Evolutionary conservation across 805 yeast genomes (phyloP).

Genomic region (Ascoidea asiatica): DNA sequence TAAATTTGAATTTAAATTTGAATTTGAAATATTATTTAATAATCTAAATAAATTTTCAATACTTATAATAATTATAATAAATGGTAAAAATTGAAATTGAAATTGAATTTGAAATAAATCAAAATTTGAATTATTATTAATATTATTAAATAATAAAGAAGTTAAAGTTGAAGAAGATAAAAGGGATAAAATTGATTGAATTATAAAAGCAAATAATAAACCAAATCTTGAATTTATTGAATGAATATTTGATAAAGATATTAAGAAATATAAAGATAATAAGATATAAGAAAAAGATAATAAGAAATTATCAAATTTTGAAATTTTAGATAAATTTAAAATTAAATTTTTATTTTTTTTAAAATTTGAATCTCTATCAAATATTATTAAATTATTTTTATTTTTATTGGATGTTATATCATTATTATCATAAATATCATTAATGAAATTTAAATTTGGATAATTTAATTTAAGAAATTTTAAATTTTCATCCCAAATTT

Average conservation of each 20-base stretch:
- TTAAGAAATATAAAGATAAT: constrained; percentile 18
- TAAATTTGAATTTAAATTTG: too few species aligned
- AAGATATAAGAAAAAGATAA: constrained; percentile 16
- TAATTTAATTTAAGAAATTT: constrained; percentile 9
- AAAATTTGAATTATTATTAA: too few species aligned
- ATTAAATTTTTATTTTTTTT: constrained; percentile 2
- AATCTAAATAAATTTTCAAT: constrained; percentile 36
- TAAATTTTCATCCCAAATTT: constrained; percentile 20
- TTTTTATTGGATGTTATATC: background rate
- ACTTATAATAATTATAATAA: constrained; percentile 26
- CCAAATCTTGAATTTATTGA: constrained; percentile 34
- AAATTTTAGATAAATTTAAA: constrained; percentile 12
- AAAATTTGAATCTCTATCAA: constrained; percentile 2
- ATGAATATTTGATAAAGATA: constrained; percentile 26
- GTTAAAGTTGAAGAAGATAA: constrained; percentile 30
- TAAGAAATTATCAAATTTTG: constrained; percentile 13
- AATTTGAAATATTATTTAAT: constrained; percentile 23
- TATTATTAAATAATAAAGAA: constrained; percentile 21
- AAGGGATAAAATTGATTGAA: constrained; percentile 25
- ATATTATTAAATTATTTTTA: background rate
- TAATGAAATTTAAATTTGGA: constrained; percentile 6
- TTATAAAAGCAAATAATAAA: constrained; percentile 27
- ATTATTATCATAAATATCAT: background rate
- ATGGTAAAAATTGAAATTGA: constrained; percentile 28
- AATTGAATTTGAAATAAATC: constrained; percentile 20